Evolutionary conservation across 129 eudicot species (phyloP), one percentile per base, ranked within the genome.

Genomic region (Dittrichia graveolens): DNA sequence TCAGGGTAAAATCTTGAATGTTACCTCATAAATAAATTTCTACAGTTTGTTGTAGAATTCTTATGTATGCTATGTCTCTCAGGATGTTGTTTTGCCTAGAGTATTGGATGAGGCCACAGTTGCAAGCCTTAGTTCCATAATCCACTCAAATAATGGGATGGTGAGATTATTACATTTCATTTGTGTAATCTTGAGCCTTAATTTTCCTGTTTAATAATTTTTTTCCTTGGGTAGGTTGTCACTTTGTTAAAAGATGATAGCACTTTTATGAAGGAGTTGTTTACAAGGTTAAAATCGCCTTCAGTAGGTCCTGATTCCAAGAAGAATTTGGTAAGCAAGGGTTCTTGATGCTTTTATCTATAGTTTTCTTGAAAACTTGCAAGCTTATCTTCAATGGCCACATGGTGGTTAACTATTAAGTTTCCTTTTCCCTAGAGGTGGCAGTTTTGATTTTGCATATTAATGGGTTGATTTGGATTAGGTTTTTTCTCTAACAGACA

Each of bases 21-120:
- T 72, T 57, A 50, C 43, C 4, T 41, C 34, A 50, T 63, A 66
- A 18, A 8, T 70, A 64, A 44, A 9, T 38, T 64, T 61, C 24
- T 74, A 15, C 6, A 47, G 10, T 48, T 31, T 15, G 6, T 16
- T 48, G 31, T 56, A 43, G 35, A 76, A 14, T 41, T 75, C 57
- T 67, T 49, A 73, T 65, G 24, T 46, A 43, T 71, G 43, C 60
- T 18, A 49, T 50, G 53, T 47, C 65, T 89, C 46, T 19, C 69
- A 93, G 98, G 98, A 93, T 79, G 92, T 85, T 68, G 73, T 93
- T 82, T 78, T 93, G 69, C 79, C 95, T 39, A 85, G 92, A 82
- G 92, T 78, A 38, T 63, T 89, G 85, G 98, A 93, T 79, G 98
- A 93, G 13, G 83, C 84, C 52, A 80, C 89, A 34, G 61, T 80